These are phyloP conservation scores for Hypomontagnella submonticulosa DNA, from an alignment of 495 filamentous ascomycete genomes.

Conservation along the genomic window DNA sequence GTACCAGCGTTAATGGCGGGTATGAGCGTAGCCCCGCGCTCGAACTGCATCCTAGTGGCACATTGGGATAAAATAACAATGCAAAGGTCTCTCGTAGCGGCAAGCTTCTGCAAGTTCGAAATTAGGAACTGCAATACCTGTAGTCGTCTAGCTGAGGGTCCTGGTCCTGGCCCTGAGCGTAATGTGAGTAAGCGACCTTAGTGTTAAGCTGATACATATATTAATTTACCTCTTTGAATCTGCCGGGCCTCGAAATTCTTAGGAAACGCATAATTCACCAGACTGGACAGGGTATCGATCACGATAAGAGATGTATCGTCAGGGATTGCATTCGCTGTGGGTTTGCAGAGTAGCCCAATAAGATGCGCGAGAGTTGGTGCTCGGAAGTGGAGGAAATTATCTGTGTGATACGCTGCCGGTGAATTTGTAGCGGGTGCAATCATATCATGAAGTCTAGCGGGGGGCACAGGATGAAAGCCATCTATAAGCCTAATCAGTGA, in stretches of 20 bases:
- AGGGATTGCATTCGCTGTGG: constrained; percentile 69
- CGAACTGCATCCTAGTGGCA: constrained; percentile 71
- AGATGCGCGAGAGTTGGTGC: constrained; percentile 76
- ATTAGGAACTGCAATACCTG: constrained; percentile 60
- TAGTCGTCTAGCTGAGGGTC: constrained; percentile 50
- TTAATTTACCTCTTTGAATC: constrained; percentile 40
- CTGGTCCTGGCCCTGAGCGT: constrained; percentile 52
- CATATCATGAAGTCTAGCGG: constrained; percentile 41
- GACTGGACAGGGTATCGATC: constrained; percentile 77
- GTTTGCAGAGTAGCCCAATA: constrained; percentile 74
- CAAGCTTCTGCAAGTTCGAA: constrained; percentile 70
- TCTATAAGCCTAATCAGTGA: constrained; percentile 28
- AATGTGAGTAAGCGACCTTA: constrained; percentile 29
- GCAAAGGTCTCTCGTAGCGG: constrained; percentile 72
- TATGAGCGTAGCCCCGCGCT: constrained; percentile 71
- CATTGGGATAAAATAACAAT: constrained; percentile 77
- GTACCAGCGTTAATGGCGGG: constrained; percentile 72
- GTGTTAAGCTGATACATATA: neutral
- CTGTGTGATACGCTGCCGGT: constrained; percentile 20
- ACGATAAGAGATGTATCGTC: constrained; percentile 71
- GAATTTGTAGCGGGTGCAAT: constrained; percentile 14
- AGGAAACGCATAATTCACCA: constrained; percentile 80
- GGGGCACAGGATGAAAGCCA: constrained; percentile 40
- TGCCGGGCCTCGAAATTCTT: constrained; percentile 47
- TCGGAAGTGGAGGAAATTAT: constrained; percentile 50